Base-by-base conservation (phyloP, 1,284 basidiomycete species). In the Fomitopsis betulina region DNA sequence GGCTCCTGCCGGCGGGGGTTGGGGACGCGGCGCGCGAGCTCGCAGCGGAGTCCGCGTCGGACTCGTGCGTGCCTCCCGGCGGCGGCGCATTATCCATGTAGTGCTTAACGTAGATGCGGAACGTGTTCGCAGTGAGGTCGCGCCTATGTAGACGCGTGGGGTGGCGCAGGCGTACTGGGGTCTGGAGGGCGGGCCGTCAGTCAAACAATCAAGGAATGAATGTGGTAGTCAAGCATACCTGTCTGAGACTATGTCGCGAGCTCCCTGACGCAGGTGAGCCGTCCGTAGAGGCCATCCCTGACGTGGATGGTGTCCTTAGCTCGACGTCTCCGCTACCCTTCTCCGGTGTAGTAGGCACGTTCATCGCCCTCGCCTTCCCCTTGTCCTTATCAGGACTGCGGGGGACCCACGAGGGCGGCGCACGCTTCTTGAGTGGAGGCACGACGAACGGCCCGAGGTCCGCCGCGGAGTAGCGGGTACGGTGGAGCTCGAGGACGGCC, bases 41-140 rank as follows among this genome's bases (percentile, higher is more conserved):
- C 10, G 27, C 23, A 8, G 47, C n/a, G n/a, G n/a, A n/a, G n/a
- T n/a, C n/a, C n/a, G n/a, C n/a, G n/a, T n/a, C n/a, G n/a, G n/a
- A n/a, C n/a, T n/a, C 32, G 6, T 12, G 4, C 33, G 56, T 12
- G 12, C 39, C 51, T 21, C n/a, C 33, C n/a, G 15, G 56, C 10
- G 62, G 60, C 0, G 68, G 66, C 0, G 67, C 67, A 49, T 84
- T 76, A 65, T 88, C 84, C 84, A 91, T 86, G 68, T 84, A 91
- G 61, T 91, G 84, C 62, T 88, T 89, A 59, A 91, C 64, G 65
- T 91, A 90, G 45, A 89, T 80, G 13, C 86, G 79, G 68, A 91
- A 89, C 0, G 83, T 85, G 58, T 85, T n/a, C n/a, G n/a, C n/a
- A n/a, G n/a, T n/a, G n/a, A n/a, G n/a, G n/a, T n/a, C n/a, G n/a